Evolutionary conservation across 140 eudicot genomes (phyloP).

Genomic region (Oenanthe javanica): DNA sequence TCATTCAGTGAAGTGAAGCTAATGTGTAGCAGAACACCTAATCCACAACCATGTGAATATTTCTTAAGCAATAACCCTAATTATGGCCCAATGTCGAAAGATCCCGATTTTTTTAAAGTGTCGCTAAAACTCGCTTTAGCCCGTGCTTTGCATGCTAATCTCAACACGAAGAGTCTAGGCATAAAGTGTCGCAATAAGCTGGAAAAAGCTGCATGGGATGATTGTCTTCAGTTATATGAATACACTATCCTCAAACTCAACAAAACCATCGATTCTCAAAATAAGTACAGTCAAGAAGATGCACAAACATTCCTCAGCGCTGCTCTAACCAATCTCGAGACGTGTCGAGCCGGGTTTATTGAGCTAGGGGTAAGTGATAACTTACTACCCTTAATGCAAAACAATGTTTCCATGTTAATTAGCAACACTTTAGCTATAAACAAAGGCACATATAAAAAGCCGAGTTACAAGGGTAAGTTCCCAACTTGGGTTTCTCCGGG

Average conservation of each 20-base stretch:
- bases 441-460: constrained; percentile 22
- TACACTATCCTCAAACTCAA: constrained; percentile 32
- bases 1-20: constrained; percentile 25
- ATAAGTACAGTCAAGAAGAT: constrained; percentile 42
- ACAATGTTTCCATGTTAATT: constrained; percentile 48
- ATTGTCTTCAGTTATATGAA: constrained; percentile 70
- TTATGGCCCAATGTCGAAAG: constrained; percentile 27
- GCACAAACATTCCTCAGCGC: constrained; percentile 70
- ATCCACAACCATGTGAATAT: constrained; percentile 59
- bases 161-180: constrained; percentile 39
- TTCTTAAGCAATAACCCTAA: constrained; percentile 34
- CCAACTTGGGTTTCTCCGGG: constrained; percentile 55
- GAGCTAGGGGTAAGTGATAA: constrained; percentile 53
- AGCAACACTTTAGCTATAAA: constrained; percentile 67
- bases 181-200: constrained; percentile 41
- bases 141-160: constrained; percentile 34
- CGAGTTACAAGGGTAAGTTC: constrained; percentile 33
- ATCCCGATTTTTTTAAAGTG: constrained; percentile 52
- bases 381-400: constrained; percentile 43
- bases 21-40: constrained; percentile 64
- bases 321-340: constrained; percentile 62
- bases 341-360: constrained; percentile 49
- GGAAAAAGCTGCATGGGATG: constrained; percentile 81
- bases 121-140: constrained; percentile 43
- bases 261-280: constrained; percentile 36